A percentile compares a stretch with the other conserved stretches of the same genome.
phyloP scores from a whole-genome alignment of 2,329 filamentous ascomycete genomes.

The Cytospora piceicola region DNA sequence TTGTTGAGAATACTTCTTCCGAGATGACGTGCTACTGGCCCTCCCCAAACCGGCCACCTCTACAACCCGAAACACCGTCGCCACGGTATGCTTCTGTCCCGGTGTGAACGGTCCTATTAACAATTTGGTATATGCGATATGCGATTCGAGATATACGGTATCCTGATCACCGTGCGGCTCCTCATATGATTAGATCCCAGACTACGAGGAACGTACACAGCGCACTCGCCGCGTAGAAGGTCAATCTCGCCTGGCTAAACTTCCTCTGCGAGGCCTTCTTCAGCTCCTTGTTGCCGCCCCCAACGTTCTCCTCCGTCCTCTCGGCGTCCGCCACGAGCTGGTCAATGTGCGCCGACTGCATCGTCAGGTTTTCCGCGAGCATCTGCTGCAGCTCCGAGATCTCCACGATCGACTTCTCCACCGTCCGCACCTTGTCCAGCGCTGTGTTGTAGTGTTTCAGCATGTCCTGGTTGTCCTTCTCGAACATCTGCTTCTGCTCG shows the following conservation, averaged over 20 bases:
- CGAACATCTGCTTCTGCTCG: constrained; percentile 92
- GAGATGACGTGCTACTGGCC: not conserved
- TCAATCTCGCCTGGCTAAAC: constrained; percentile 70
- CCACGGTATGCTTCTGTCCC: not conserved
- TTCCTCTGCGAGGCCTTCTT: constrained; percentile 76
- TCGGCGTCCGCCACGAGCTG: constrained; percentile 84
- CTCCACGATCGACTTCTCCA: constrained; percentile 87
- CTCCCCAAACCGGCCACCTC: not conserved
- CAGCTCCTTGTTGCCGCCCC: constrained; percentile 86
- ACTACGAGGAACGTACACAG: constrained; percentile 74
- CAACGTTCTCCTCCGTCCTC: constrained; percentile 82
- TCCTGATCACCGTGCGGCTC: not conserved
- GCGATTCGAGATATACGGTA: not conserved
- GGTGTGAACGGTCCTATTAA: not conserved
- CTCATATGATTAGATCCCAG: constrained; percentile 71
- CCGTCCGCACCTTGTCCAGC: constrained; percentile 90
- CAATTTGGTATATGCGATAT: not conserved
- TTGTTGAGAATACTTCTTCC: not conserved
- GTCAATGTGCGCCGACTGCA: constrained; percentile 87
- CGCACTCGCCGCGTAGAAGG: constrained; percentile 79
- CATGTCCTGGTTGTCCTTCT: constrained; percentile 90
- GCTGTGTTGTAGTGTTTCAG: constrained; percentile 91
- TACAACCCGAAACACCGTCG: not conserved
- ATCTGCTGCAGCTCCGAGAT: constrained; percentile 91
- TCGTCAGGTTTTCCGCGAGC: constrained; percentile 81